Percentiles rank a stretch among this genome's conserved stretches.
Conservation (phyloP, 805 yeast genomes). For the Cyberlindnera meyerae region DNA sequence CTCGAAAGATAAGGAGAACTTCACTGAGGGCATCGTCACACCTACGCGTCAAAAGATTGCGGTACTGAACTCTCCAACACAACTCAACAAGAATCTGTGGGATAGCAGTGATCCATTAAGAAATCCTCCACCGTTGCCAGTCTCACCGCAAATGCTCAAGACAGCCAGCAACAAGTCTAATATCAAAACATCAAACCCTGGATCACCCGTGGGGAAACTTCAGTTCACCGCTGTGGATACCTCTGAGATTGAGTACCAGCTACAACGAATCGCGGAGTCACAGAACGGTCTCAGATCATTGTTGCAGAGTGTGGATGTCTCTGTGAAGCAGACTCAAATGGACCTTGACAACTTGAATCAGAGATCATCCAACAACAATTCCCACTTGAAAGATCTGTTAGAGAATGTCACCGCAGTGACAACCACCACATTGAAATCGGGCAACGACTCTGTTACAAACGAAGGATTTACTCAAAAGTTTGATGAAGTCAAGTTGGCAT, state of each 20-base stretch:
- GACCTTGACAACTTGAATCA: conserved; percentile 25
- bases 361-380: conserved; percentile 26
- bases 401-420: conserved; percentile 14
- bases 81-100: conserved; percentile 26
- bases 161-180: conserved; percentile 17
- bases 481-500: no score
- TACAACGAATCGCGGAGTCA: conserved; percentile 25
- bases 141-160: conserved; percentile 34
- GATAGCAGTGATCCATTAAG: conserved; percentile 36
- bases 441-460: no score
- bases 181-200: conserved; percentile 9
- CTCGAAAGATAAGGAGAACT: no score
- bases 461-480: no score
- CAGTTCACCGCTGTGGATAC: conserved; percentile 17
- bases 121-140: conserved; percentile 38
- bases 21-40: conserved; percentile 2
- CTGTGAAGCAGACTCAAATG: conserved; percentile 26
- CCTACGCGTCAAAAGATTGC: conserved; percentile 12
- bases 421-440: background rate
- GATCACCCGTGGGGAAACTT: conserved; percentile 22
- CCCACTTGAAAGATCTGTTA: conserved; percentile 24
- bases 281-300: conserved; percentile 29
- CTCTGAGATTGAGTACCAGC: conserved; percentile 23
- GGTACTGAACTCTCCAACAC: conserved; percentile 16
- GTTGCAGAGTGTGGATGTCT: conserved; percentile 22